Conservation (phyloP, 108 stramenopile genomes). For the Pseudonitzschia multistriata region DNA sequence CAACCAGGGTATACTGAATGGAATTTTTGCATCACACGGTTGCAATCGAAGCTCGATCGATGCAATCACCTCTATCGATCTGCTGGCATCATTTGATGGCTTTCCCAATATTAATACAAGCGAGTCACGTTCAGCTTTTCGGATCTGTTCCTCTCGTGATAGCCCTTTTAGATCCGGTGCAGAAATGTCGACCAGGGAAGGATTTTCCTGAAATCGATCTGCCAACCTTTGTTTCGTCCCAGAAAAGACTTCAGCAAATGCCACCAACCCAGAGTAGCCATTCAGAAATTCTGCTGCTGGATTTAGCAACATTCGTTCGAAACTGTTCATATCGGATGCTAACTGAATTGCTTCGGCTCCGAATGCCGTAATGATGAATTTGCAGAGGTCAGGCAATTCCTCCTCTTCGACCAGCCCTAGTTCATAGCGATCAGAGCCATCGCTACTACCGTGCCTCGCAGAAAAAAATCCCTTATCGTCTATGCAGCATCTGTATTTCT, state of each 20-base stretch:
- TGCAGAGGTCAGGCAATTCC: constrained; percentile 68
- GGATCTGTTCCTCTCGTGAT: constrained; percentile 25
- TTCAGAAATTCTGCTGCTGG: constrained; percentile 74
- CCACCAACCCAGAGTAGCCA: constrained; percentile 62
- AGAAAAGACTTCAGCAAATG: constrained; percentile 76
- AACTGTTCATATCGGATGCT: constrained; percentile 49
- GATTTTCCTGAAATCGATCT: constrained; percentile 30
- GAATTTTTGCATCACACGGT: constrained; percentile 85
- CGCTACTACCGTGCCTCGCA: background rate
- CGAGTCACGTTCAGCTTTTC: constrained; percentile 50
- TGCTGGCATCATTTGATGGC: constrained; percentile 6
- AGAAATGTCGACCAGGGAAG: constrained; percentile 10
- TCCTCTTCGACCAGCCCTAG: constrained; percentile 55
- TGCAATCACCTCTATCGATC: constrained; percentile 61
- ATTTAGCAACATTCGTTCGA: constrained; percentile 58
- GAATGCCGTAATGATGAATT: constrained; percentile 71
- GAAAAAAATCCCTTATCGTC: constrained; percentile 23
- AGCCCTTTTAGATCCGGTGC: constrained; percentile 32
- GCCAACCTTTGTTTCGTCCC: constrained; percentile 59
- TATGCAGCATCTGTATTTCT: constrained; percentile 19
- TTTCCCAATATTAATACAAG: constrained; percentile 65
- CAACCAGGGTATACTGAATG: constrained; percentile 80
- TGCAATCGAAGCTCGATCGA: constrained; percentile 73
- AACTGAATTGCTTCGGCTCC: constrained; percentile 71
- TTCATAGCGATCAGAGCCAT: constrained; percentile 19